Evolutionary conservation across 306 rosid species (phyloP).

Genomic region (Corylus avellana): DNA sequence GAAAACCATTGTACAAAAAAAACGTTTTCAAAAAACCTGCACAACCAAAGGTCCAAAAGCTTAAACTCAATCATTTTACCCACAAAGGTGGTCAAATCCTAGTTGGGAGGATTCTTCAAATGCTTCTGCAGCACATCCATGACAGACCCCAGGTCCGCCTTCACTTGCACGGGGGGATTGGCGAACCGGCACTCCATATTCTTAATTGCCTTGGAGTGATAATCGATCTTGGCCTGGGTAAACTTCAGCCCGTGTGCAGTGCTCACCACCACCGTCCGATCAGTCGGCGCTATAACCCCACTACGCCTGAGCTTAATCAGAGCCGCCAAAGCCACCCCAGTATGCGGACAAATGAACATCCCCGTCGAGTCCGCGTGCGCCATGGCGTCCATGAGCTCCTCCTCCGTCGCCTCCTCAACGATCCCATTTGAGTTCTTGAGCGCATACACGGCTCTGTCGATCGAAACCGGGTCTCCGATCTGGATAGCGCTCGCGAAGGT

Average conservation of each 20-base stretch:
- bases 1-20: background rate
- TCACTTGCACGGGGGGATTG: constrained; percentile 50
- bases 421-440: constrained; percentile 65
- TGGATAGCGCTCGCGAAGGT: constrained; percentile 86
- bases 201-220: constrained; percentile 48
- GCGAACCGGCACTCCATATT: constrained; percentile 51
- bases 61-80: background rate
- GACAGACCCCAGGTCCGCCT: constrained; percentile 47
- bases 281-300: constrained; percentile 57
- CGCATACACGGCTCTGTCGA: constrained; percentile 77
- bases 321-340: constrained; percentile 79
- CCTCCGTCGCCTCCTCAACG: constrained; percentile 81
- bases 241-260: constrained; percentile 91
- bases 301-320: constrained; percentile 60
- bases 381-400: constrained; percentile 84
- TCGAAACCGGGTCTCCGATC: constrained; percentile 87
- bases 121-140: constrained; percentile 56
- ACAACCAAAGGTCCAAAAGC: background rate
- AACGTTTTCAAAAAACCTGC: no score
- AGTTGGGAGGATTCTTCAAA: constrained; percentile 31
- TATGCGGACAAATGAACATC: constrained; percentile 86
- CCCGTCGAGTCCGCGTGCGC: constrained; percentile 81
- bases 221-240: constrained; percentile 54
- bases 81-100: background rate
- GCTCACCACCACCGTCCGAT: constrained; percentile 79